phyloP scores from a whole-genome alignment of 768 basidiomycete genomes.

The Tubosaeta sp. region DNA sequence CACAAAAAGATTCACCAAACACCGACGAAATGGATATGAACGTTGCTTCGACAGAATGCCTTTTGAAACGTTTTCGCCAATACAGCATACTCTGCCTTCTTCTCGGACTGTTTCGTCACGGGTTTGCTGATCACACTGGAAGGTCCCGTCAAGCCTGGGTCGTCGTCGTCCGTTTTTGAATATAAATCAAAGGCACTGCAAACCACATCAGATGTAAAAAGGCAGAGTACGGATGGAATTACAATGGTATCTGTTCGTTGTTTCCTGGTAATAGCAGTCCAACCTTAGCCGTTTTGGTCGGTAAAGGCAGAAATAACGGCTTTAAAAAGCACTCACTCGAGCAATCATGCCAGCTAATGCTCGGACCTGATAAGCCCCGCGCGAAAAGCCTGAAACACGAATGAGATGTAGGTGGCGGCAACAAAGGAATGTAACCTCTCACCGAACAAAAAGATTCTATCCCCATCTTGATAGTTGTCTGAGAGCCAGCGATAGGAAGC shows the following conservation, averaged over 20 bases:
- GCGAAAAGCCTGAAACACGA: constrained; percentile 37
- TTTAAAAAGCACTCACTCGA: constrained; percentile 21
- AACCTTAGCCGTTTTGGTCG: constrained; percentile 26
- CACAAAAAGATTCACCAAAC: constrained; percentile 33
- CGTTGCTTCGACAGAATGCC: constrained; percentile 33
- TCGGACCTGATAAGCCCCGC: constrained; percentile 46
- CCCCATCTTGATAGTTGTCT: constrained; percentile 35
- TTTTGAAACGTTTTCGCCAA: constrained; percentile 29
- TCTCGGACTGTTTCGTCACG: constrained; percentile 5
- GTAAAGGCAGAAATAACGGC: neutral
- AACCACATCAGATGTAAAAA: neutral
- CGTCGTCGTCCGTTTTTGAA: constrained; percentile 22
- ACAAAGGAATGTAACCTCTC: neutral
- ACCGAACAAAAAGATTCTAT: constrained; percentile 42
- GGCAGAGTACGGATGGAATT: neutral
- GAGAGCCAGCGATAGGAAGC: constrained; percentile 40
- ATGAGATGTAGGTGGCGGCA: neutral
- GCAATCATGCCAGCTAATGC: constrained; percentile 42
- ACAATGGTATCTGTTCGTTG: constrained; percentile 41
- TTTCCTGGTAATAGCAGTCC: constrained; percentile 40
- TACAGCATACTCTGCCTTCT: constrained; percentile 15
- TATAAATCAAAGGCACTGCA: constrained; percentile 39
- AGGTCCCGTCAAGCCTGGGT: constrained; percentile 7
- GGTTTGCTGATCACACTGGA: constrained; percentile 10
- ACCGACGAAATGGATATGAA: constrained; percentile 42